A percentile compares a stretch with the other conserved stretches of the same genome.
Conservation (phyloP, 495 filamentous ascomycete genomes). For the Sporormia fimetaria region DNA sequence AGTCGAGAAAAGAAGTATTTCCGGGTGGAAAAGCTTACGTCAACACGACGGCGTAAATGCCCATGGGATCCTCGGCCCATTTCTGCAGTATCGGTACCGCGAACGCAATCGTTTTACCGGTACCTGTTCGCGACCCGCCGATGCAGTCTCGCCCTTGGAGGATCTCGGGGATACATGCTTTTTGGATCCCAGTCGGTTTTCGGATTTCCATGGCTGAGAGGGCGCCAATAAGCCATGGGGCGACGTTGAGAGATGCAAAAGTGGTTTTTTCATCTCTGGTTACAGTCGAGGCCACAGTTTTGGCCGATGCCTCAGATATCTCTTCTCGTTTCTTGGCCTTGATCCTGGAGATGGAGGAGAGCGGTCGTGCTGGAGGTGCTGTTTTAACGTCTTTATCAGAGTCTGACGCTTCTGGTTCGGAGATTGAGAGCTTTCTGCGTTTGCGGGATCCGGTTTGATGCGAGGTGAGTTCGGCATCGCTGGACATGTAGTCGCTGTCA, state of each 20-base stretch:
- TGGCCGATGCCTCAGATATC: background rate
- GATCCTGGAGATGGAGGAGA: constrained; percentile 13
- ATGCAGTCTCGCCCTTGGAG: constrained; percentile 86
- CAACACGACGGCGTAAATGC: constrained; percentile 78
- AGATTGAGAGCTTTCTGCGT: constrained; percentile 14
- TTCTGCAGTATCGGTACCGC: constrained; percentile 83
- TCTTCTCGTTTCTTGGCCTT: constrained; percentile 14
- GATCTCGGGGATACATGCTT: constrained; percentile 81
- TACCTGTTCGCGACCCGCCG: constrained; percentile 86
- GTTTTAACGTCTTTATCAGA: background rate
- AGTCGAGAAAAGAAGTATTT: background rate
- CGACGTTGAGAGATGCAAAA: constrained; percentile 63
- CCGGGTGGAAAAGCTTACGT: constrained; percentile 43
- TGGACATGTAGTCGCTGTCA: too few species aligned
- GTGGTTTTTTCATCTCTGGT: constrained; percentile 40
- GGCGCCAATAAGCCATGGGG: constrained; percentile 82
- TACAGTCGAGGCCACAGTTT: background rate
- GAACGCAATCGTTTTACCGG: constrained; percentile 98
- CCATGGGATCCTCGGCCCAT: constrained; percentile 86
- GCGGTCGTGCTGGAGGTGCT: background rate
- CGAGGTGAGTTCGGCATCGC: constrained; percentile 5
- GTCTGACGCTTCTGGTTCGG: background rate
- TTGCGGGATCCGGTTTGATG: constrained; percentile 20
- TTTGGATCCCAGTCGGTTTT: constrained; percentile 83
- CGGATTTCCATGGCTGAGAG: constrained; percentile 79